These are phyloP conservation scores for Penicillium diatomitis DNA, from an alignment of 495 filamentous ascomycete species.

Conservation along the genomic window DNA sequence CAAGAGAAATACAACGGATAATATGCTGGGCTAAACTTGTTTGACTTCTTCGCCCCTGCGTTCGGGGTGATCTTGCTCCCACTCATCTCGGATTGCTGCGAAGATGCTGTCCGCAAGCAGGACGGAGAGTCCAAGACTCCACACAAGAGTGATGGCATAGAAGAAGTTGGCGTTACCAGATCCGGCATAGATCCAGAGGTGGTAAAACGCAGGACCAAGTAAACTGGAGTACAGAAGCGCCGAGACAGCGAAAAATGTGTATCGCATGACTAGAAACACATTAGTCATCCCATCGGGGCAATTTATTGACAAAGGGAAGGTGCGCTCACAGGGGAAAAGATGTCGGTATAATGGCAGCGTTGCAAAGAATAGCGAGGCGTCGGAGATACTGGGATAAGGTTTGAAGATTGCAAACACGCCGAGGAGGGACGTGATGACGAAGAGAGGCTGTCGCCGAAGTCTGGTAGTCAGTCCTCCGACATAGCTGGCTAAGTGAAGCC, in stretches of 20 bases:
- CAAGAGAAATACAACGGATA: slow-evolving; percentile 4
- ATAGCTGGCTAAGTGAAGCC: slow-evolving; percentile 87
- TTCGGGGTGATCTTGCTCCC: slow-evolving; percentile 86
- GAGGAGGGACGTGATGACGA: slow-evolving; percentile 68
- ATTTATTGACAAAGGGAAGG: too few species aligned
- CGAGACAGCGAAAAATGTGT: slow-evolving; percentile 76
- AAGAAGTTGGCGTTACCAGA: slow-evolving; percentile 99
- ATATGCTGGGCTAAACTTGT: slow-evolving; percentile 55
- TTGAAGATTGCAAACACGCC: slow-evolving; percentile 91
- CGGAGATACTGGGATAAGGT: slow-evolving; percentile 87
- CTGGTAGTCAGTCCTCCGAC: slow-evolving; percentile 75
- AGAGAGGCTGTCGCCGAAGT: slow-evolving; percentile 74
- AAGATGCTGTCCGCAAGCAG: slow-evolving; percentile 78
- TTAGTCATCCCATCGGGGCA: slow-evolving; percentile 8
- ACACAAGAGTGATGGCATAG: slow-evolving; percentile 96
- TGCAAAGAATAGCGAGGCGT: slow-evolving; percentile 74
- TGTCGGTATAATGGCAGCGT: slow-evolving; percentile 83
- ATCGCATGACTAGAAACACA: slow-evolving; percentile 65
- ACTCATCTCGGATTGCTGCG: slow-evolving; percentile 83
- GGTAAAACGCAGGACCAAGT: slow-evolving; percentile 89
- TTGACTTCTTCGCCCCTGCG: slow-evolving; percentile 76
- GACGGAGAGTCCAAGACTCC: slow-evolving; percentile 79
- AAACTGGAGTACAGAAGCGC: slow-evolving; percentile 79
- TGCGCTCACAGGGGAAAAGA: slow-evolving; percentile 68
- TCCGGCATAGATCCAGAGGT: slow-evolving; percentile 97